A percentile compares a stretch with the other conserved stretches of the same genome.
These are phyloP conservation scores for Ganoderma sinense DNA, from an alignment of 1,284 basidiomycete species.

Conservation along the genomic window DNA sequence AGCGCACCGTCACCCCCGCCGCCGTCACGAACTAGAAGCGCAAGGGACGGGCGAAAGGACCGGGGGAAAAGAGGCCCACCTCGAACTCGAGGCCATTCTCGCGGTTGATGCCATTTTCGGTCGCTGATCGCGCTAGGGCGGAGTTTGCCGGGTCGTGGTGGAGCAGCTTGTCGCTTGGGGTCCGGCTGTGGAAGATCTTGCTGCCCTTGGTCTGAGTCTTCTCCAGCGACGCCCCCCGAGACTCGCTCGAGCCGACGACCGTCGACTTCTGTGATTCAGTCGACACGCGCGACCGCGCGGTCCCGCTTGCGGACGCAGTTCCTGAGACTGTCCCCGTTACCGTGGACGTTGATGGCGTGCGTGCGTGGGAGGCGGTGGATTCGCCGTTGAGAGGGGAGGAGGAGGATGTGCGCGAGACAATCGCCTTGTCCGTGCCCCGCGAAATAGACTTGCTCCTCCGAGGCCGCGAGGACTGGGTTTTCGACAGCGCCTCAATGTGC, in stretches of 20 bases:
- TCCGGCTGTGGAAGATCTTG: conserved; percentile 58
- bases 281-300: conserved; percentile 45
- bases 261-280: conserved; percentile 46
- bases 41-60: not conserved
- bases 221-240: conserved; percentile 62
- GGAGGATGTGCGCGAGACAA: conserved; percentile 30
- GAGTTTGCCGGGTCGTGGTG: conserved; percentile 23
- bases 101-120: conserved; percentile 33
- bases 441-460: conserved; percentile 76
- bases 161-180: conserved; percentile 40
- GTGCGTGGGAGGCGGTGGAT: conserved; percentile 6
- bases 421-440: conserved; percentile 42
- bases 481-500: conserved; percentile 76
- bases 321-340: not conserved
- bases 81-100: conserved; percentile 35
- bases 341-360: conserved; percentile 3
- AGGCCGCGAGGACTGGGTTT: conserved; percentile 56
- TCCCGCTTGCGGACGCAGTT: conserved; percentile 9
- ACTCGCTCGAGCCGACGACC: conserved; percentile 32
- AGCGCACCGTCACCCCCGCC: not conserved
- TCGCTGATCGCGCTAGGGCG: conserved; percentile 43
- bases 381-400: conserved; percentile 30
- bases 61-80: conserved; percentile 27
- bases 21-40: not conserved
- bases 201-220: conserved; percentile 61